Evolutionary conservation across 2,329 filamentous ascomycete genomes (phyloP).

Genomic region (Elsinoe perseae): DNA sequence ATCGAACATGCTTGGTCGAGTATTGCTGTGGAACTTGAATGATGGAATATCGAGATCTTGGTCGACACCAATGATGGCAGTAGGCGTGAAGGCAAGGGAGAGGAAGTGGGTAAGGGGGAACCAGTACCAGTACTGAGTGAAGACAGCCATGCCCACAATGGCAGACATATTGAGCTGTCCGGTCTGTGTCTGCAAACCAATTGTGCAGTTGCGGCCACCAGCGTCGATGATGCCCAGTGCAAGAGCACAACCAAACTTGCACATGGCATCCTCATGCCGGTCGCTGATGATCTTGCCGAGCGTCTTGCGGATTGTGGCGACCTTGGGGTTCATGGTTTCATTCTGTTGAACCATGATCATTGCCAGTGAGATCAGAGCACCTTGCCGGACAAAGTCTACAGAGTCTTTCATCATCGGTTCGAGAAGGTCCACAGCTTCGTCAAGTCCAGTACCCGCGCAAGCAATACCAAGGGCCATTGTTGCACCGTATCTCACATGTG

Average conservation of each 20-base stretch:
- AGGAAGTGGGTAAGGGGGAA: slow-evolving; percentile 98
- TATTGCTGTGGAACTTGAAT: slow-evolving; percentile 94
- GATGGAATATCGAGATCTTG: slow-evolving; percentile 86
- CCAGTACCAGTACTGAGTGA: slow-evolving; percentile 99
- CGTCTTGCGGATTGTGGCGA: slow-evolving; percentile 80
- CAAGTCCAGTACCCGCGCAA: slow-evolving; percentile 88
- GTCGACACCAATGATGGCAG: slow-evolving; percentile 88
- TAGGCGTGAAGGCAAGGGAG: slow-evolving; percentile 92
- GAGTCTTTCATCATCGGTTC: slow-evolving; percentile 99
- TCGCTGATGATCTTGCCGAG: slow-evolving; percentile 90
- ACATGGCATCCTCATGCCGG: slow-evolving; percentile 97
- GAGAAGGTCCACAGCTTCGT: slow-evolving; percentile 91
- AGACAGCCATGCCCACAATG: slow-evolving; percentile 95
- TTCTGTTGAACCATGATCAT: slow-evolving; percentile 99
- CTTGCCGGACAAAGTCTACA: slow-evolving; percentile 95
- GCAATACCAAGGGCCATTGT: slow-evolving; percentile 98
- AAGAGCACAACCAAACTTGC: slow-evolving; percentile 91
- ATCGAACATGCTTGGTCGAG: slow-evolving; percentile 89
- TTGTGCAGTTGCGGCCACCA: slow-evolving; percentile 95
- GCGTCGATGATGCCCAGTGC: slow-evolving; percentile 96
- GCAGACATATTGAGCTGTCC: slow-evolving; percentile 98
- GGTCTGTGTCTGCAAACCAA: slow-evolving; percentile 93
- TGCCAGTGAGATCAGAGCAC: slow-evolving; percentile 82
- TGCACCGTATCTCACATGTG: slow-evolving; percentile 93
- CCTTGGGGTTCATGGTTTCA: slow-evolving; percentile 97